phyloP scores from a whole-genome alignment of 768 basidiomycete species.

The Amanita rubescens region DNA sequence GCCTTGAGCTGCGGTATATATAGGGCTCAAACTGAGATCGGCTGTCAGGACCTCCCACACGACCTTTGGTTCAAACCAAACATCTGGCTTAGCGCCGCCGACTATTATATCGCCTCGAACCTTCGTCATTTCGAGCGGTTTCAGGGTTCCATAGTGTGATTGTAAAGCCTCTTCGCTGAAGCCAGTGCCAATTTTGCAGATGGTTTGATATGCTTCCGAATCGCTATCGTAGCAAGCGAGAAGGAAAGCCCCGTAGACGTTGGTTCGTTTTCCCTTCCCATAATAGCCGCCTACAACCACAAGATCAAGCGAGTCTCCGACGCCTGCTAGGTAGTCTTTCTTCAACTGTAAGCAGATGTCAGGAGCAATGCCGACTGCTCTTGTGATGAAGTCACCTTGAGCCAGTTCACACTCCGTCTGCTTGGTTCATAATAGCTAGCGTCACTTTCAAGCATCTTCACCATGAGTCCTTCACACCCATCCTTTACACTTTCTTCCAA shows the following conservation, averaged over 20 bases:
- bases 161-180: constrained; percentile 90
- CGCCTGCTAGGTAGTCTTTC: constrained; percentile 94
- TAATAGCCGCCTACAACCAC: constrained; percentile 98
- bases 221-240: constrained; percentile 96
- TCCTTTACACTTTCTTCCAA: constrained; percentile 96
- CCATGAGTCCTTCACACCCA: constrained; percentile 98
- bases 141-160: constrained; percentile 71
- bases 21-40: constrained; percentile 91
- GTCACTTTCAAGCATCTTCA: constrained; percentile 93
- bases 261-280: constrained; percentile 96
- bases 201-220: constrained; percentile 90
- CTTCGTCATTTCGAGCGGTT: constrained; percentile 65
- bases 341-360: constrained; percentile 59
- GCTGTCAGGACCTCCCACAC: constrained; percentile 99
- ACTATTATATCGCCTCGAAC: constrained; percentile 78
- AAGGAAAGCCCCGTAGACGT: constrained; percentile 96
- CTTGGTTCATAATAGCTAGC: constrained; percentile 95
- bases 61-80: constrained; percentile 96
- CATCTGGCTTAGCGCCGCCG: constrained; percentile 92
- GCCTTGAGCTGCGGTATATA: constrained; percentile 93
- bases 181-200: constrained; percentile 98
- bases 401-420: constrained; percentile 92
- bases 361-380: background rate
- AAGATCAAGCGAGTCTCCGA: constrained; percentile 95
- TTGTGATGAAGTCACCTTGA: constrained; percentile 57